Percentiles rank a stretch among this genome's conserved stretches.
Conservation (phyloP, 2,329 filamentous ascomycete species). For the Fusarium equiseti region DNA sequence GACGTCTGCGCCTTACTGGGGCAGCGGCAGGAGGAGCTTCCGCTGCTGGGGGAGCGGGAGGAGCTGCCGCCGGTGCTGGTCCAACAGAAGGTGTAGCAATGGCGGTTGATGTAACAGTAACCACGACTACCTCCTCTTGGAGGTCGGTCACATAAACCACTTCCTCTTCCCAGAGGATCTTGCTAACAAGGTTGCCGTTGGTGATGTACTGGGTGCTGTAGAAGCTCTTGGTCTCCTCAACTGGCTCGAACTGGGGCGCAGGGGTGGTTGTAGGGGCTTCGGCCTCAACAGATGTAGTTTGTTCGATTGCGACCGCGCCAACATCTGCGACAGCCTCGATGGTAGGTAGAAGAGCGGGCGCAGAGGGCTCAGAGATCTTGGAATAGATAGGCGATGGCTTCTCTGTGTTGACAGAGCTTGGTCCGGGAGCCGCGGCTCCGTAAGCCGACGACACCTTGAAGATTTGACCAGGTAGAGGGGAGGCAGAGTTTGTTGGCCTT, state of each 20-base stretch:
- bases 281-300: constrained; percentile 21
- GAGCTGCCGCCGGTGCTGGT: neutral
- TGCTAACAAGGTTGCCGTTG: constrained; percentile 62
- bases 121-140: constrained; percentile 56
- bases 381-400: constrained; percentile 21
- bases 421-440: constrained; percentile 33
- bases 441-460: constrained; percentile 54
- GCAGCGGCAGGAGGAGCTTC: neutral
- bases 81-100: constrained; percentile 32
- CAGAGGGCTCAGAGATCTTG: constrained; percentile 13
- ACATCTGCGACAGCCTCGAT: constrained; percentile 19
- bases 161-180: constrained; percentile 69
- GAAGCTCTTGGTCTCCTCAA: constrained; percentile 52
- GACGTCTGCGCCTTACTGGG: constrained; percentile 43
- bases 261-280: constrained; percentile 42
- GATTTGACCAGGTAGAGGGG: constrained; percentile 57
- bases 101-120: constrained; percentile 53
- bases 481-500: constrained; percentile 49
- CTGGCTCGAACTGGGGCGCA: constrained; percentile 41
- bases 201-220: constrained; percentile 67
- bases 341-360: constrained; percentile 20
- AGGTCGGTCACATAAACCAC: constrained; percentile 65
- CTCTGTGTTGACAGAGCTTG: constrained; percentile 17
- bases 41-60: neutral
- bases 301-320: constrained; percentile 19